phyloP scores from a whole-genome alignment of 495 filamentous ascomycete genomes.

The Penicillium malachiteum region DNA sequence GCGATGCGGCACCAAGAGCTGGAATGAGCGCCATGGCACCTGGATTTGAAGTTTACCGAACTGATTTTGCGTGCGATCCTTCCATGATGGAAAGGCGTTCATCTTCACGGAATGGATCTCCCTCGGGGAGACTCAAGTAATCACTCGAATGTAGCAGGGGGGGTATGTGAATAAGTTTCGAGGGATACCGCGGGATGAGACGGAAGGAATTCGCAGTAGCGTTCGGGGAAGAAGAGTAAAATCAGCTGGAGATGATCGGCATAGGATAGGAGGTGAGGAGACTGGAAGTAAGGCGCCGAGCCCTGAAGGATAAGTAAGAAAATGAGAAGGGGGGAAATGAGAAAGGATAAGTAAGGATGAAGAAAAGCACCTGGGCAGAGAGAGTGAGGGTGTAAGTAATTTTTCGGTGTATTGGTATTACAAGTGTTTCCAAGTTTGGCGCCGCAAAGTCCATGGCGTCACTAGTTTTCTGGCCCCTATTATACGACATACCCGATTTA shows the following conservation, averaged over 20 bases:
- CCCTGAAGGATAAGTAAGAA: conserved; percentile 21
- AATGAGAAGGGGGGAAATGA: conserved; percentile 10
- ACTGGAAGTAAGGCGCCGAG: conserved; percentile 25
- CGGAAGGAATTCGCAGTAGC: conserved; percentile 19
- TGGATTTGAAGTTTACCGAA: conserved; percentile 51
- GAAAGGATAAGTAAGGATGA: conserved; percentile 4
- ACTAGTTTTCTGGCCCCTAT: conserved; percentile 9
- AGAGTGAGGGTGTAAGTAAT: conserved; percentile 15
- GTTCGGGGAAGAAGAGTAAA: conserved; percentile 13
- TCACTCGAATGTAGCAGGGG: conserved; percentile 20
- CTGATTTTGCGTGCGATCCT: conserved; percentile 49
- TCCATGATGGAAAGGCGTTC: conserved; percentile 49
- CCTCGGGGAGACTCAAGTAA: conserved; percentile 23
- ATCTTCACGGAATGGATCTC: conserved; percentile 34
- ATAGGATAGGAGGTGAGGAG: conserved; percentile 21
- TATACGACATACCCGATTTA: not conserved
- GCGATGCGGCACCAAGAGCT: conserved; percentile 62
- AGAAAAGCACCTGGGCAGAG: conserved; percentile 19
- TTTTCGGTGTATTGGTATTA: conserved; percentile 17
- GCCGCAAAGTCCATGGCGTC: conserved; percentile 26
- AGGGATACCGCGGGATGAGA: conserved; percentile 25
- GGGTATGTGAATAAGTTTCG: conserved; percentile 14
- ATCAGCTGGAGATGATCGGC: conserved; percentile 35
- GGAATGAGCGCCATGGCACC: conserved; percentile 51
- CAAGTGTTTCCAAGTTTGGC: conserved; percentile 10